phyloP scores from a whole-genome alignment of 2,329 filamentous ascomycete species.

The Diaporthe caulivora region DNA sequence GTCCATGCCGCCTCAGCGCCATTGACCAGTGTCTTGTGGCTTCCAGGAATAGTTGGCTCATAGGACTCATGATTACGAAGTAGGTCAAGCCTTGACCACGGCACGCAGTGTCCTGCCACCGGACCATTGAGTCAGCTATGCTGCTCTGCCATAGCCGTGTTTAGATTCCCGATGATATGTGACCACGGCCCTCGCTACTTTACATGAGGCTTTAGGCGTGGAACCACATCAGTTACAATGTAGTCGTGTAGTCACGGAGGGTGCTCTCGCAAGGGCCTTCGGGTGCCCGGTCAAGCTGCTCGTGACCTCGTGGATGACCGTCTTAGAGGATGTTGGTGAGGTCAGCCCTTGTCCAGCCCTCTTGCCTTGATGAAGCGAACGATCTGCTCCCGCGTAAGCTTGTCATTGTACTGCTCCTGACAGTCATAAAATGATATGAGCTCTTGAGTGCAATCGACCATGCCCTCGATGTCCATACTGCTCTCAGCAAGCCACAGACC shows the following conservation, averaged over 20 bases:
- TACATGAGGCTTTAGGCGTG: background rate
- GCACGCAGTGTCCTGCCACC: background rate
- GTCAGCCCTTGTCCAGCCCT: conserved; percentile 60
- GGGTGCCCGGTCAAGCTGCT: background rate
- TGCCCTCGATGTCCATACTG: conserved; percentile 83
- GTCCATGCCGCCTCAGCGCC: background rate
- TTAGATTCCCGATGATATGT: background rate
- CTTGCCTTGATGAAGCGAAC: conserved; percentile 71
- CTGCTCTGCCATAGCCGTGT: background rate
- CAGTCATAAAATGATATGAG: conserved; percentile 89
- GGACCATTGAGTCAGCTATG: background rate
- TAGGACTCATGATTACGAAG: background rate
- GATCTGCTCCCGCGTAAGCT: conserved; percentile 69
- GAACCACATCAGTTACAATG: background rate
- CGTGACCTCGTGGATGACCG: background rate
- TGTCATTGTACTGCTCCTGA: conserved; percentile 72
- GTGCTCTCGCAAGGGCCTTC: background rate
- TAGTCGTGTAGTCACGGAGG: background rate
- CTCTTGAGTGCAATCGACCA: conserved; percentile 92
- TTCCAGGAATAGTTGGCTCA: background rate
- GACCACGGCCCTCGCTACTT: background rate
- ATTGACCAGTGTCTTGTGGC: background rate
- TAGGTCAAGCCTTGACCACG: background rate
- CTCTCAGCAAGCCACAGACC: conserved; percentile 89
- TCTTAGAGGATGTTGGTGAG: background rate